Percentiles rank a stretch among this genome's conserved stretches.
These are phyloP conservation scores for Lagenidium sp. DNA, from an alignment of 352 stramenopile genomes.

Conservation along the genomic window DNA sequence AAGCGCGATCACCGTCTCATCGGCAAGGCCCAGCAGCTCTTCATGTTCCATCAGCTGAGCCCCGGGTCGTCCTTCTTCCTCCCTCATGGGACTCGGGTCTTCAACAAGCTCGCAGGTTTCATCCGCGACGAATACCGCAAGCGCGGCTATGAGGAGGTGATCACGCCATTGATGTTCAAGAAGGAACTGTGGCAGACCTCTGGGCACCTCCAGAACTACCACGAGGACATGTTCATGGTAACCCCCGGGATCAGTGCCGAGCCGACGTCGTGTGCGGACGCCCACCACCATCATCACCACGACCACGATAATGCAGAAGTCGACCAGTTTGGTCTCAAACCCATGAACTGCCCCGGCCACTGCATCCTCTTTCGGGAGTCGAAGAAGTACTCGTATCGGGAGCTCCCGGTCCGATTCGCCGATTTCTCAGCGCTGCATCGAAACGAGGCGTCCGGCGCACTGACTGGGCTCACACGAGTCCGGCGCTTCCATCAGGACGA, in stretches of 20 bases:
- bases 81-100: constrained; percentile 96
- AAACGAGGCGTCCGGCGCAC: constrained; percentile 93
- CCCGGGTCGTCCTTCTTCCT: constrained; percentile 98
- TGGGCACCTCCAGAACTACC: constrained; percentile 96
- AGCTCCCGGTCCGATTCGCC: constrained; percentile 91
- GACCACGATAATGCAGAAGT: constrained; percentile 33
- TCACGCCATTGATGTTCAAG: constrained; percentile 97
- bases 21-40: constrained; percentile 94
- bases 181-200: constrained; percentile 97
- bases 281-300: constrained; percentile 17
- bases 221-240: constrained; percentile 94
- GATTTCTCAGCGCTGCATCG: constrained; percentile 95
- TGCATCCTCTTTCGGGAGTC: constrained; percentile 96
- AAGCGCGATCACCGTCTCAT: constrained; percentile 95
- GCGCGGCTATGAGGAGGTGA: constrained; percentile 94
- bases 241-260: constrained; percentile 44
- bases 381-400: constrained; percentile 92
- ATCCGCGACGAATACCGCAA: constrained; percentile 80
- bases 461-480: constrained; percentile 95
- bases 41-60: constrained; percentile 93
- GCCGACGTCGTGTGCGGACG: constrained; percentile 1
- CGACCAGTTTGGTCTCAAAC: constrained; percentile 96
- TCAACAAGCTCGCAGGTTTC: constrained; percentile 93
- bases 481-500: constrained; percentile 98
- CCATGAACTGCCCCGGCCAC: constrained; percentile 98